Base-by-base conservation (phyloP, 1,139 yeast species). In the Yamadazyma jaroonii region DNA sequence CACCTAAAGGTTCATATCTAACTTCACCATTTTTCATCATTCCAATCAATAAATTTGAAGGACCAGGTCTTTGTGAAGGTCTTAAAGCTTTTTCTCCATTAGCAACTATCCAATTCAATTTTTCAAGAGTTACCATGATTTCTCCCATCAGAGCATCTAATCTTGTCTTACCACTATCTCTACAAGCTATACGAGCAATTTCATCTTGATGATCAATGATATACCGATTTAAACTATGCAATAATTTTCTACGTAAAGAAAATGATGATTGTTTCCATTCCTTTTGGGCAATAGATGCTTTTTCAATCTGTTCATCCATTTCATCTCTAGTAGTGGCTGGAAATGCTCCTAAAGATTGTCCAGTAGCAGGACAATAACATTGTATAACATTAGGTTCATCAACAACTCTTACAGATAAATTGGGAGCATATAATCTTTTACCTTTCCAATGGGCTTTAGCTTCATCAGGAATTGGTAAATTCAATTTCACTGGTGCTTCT, bases 141-240 rank as follows among this genome's bases (percentile, higher is more conserved):
- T 92, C 98, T 32, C 98, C 98, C 84, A 92, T 82, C 41, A 92
- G 83, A 2, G 98, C 97, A 64, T 92, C 97, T 32, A 92, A 69
- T 81, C 85, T 82, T 2, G 98, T 90, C 58, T 92, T 92, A 25
- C 98, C 98, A 22, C 96, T 84, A 56, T 92, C 98, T 49, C 97
- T 74, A 59, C 97, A 92, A 0, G 97, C 97, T 7, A 92, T 84
- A 35, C 95, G 71, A 3, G 96, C 96, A 35, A 92, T 78, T 37
- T 81, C 81, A 39, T 84, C 92, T 59, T 92, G 98, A 58, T 92
- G 83, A 37, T 81, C 83, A 38, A 85, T 61, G 36, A 92, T 79
- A 57, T 73, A 90, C 40, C 83, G 74, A 46, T 78, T 75, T 42
- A 92, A 69, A 0, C 97, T 83, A 42, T 75, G 70, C 42, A 92